phyloP scores from a whole-genome alignment of 305 asterid species.

The Caryopteris hybrid region DNA sequence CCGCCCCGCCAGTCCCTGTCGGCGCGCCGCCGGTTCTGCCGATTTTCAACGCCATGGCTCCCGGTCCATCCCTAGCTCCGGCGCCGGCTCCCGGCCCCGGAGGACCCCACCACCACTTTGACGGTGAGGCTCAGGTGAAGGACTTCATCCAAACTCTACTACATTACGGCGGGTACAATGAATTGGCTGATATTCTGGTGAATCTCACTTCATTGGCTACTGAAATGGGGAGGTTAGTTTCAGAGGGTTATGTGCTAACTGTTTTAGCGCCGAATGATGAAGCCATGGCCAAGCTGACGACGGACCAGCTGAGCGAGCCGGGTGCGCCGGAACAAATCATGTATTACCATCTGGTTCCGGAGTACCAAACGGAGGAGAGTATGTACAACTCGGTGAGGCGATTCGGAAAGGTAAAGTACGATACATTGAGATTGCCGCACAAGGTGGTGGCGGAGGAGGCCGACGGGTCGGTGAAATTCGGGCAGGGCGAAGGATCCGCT shows the following conservation, averaged over 20 bases:
- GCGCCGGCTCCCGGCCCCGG: constrained; percentile 98
- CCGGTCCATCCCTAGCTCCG: constrained; percentile 91
- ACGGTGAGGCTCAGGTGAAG: constrained; percentile 85
- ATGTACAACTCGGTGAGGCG: constrained; percentile 93
- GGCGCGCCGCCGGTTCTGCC: constrained; percentile 76
- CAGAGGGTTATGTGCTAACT: constrained; percentile 83
- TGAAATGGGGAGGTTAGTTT: constrained; percentile 84
- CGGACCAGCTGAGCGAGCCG: constrained; percentile 84
- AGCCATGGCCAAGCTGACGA: constrained; percentile 88
- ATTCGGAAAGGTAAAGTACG: constrained; percentile 77
- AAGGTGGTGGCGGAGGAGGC: constrained; percentile 83
- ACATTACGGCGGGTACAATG: constrained; percentile 95
- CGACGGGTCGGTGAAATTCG: constrained; percentile 93
- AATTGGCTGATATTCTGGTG: constrained; percentile 79
- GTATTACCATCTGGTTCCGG: constrained; percentile 82
- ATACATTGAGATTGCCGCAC: constrained; percentile 72
- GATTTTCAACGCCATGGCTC: constrained; percentile 68
- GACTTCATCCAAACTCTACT: constrained; percentile 82
- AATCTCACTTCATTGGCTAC: constrained; percentile 81
- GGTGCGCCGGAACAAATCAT: constrained; percentile 98
- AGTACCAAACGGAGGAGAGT: constrained; percentile 93
- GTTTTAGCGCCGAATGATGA: constrained; percentile 91
- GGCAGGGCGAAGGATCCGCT: constrained; percentile 65
- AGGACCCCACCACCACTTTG: constrained; percentile 83
- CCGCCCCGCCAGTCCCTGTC: constrained; percentile 43